phyloP scores from a whole-genome alignment of 169 alveolate species.

The Nephromyces sp. region DNA sequence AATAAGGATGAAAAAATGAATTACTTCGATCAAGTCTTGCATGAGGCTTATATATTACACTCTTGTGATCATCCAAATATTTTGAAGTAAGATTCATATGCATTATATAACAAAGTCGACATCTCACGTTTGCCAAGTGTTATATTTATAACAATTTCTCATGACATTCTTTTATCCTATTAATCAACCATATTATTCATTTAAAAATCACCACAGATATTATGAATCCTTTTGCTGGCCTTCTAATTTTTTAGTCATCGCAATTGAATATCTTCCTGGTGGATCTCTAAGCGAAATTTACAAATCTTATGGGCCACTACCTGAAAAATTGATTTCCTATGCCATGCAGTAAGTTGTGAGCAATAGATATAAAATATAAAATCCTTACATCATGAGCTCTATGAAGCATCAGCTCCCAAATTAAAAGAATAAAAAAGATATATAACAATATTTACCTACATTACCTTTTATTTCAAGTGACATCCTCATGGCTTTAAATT shows the following conservation, averaged over 20 bases:
- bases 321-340: constrained; percentile 41
- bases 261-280: constrained; percentile 44
- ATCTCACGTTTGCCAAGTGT: too few species aligned
- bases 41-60: not conserved
- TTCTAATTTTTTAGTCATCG: constrained; percentile 14
- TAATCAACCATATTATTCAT: too few species aligned
- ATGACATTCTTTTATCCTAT: too few species aligned
- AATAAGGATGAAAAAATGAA: not conserved
- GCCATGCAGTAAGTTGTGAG: too few species aligned
- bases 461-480: not conserved
- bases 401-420: too few species aligned
- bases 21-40: not conserved
- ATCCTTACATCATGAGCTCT: too few species aligned
- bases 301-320: constrained; percentile 38
- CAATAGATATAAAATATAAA: too few species aligned
- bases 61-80: not conserved
- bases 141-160: too few species aligned
- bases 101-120: too few species aligned
- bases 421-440: too few species aligned
- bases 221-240: constrained; percentile 22
- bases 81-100: not conserved
- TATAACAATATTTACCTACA: too few species aligned
- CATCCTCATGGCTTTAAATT: constrained; percentile 20
- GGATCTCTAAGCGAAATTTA: constrained; percentile 41
- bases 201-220: not conserved